Evolutionary conservation across 2,329 filamentous ascomycete species (phyloP).

Genomic region (Cladophialophora bantiana): DNA sequence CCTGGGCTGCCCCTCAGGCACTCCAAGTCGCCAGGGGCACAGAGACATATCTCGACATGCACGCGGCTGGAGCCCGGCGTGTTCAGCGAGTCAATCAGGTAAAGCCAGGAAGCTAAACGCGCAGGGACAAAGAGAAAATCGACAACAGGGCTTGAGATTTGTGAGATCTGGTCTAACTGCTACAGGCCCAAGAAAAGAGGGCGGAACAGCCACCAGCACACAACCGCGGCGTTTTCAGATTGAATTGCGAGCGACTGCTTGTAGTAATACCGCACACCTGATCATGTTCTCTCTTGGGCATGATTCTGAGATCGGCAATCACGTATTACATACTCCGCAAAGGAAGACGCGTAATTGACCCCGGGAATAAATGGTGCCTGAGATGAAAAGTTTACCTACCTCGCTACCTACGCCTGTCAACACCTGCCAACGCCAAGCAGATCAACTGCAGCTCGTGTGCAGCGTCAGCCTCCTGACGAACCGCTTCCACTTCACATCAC

Average conservation of each 20-base stretch:
- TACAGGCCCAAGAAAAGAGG: neutral
- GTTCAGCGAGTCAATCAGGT: slow-evolving; percentile 9
- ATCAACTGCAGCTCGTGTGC: neutral
- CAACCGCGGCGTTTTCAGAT: too few species aligned
- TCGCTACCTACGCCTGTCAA: neutral
- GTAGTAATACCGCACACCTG: too few species aligned
- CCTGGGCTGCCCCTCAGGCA: neutral
- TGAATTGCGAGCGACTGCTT: too few species aligned
- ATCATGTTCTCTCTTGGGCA: too few species aligned
- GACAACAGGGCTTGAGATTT: slow-evolving; percentile 17
- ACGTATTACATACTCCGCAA: neutral
- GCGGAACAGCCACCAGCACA: too few species aligned
- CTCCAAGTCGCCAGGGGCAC: slow-evolving; percentile 15
- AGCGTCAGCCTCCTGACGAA: neutral
- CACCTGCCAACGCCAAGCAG: slow-evolving; percentile 2
- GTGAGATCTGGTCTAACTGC: slow-evolving; percentile 19
- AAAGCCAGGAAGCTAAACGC: slow-evolving; percentile 18
- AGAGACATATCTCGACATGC: slow-evolving; percentile 14
- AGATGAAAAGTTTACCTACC: neutral
- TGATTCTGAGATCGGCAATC: neutral
- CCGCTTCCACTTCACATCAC: neutral
- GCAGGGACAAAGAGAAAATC: slow-evolving; percentile 16
- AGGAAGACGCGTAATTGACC: too few species aligned
- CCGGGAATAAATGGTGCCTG: neutral
- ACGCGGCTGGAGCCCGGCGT: slow-evolving; percentile 15